phyloP scores from a whole-genome alignment of 306 rosid species.

The Acmispon strigosus region DNA sequence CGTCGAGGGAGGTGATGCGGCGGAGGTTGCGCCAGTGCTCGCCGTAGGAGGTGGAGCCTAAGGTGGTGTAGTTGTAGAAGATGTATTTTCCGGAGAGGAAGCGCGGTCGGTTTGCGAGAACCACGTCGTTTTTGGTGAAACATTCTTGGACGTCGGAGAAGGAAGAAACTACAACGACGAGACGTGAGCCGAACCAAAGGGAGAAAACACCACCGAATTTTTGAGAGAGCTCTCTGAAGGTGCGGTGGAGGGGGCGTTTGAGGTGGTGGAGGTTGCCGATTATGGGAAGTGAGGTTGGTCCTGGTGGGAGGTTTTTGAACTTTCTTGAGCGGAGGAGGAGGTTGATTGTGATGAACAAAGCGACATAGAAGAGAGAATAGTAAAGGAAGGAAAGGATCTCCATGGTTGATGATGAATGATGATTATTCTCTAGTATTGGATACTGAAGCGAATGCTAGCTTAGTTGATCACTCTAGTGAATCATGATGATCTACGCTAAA shows the following conservation, averaged over 20 bases:
- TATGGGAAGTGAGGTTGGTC: slow-evolving; percentile 42
- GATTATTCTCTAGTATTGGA: neutral
- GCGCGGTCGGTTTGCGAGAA: slow-evolving; percentile 38
- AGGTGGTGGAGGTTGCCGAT: slow-evolving; percentile 55
- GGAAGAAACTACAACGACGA: slow-evolving; percentile 37
- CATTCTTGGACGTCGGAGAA: slow-evolving; percentile 32
- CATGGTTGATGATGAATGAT: neutral
- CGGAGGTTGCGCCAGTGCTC: slow-evolving; percentile 75
- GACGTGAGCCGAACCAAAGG: slow-evolving; percentile 25
- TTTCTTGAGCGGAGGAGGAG: neutral
- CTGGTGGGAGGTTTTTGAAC: slow-evolving; percentile 35
- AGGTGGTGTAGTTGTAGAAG: slow-evolving; percentile 45
- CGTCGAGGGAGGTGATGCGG: slow-evolving; percentile 40
- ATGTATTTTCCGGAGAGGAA: slow-evolving; percentile 32
- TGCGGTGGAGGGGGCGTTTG: slow-evolving; percentile 31
- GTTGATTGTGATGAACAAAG: neutral
- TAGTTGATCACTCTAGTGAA: neutral
- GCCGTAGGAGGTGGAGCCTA: slow-evolving; percentile 27
- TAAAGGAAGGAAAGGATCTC: neutral
- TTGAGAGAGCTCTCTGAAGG: slow-evolving; percentile 18
- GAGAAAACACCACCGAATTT: slow-evolving; percentile 31
- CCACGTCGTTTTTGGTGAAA: slow-evolving; percentile 51
- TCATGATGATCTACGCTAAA: neutral
- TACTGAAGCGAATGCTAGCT: neutral
- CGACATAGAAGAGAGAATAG: neutral